A percentile compares a stretch with the other conserved stretches of the same genome.
phyloP scores from a whole-genome alignment of 495 filamentous ascomycete genomes.

The Penicillium ucsense region DNA sequence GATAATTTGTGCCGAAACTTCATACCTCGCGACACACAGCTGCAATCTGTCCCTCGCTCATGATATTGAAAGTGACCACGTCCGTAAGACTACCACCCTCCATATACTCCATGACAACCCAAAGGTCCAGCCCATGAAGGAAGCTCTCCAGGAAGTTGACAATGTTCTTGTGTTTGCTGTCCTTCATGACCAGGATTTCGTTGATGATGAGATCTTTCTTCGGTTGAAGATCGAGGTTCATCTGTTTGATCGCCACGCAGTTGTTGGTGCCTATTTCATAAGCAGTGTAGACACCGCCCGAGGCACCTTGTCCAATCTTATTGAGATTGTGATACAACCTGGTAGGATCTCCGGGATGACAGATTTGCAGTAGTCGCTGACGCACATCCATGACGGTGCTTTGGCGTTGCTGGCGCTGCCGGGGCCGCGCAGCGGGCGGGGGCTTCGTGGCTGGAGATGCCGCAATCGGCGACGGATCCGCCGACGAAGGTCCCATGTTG shows the following conservation, averaged over 20 bases:
- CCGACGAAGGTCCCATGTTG: conserved; percentile 12
- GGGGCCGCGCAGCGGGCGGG: conserved; percentile 55
- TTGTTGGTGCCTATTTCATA: conserved; percentile 74
- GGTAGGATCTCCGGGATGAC: conserved; percentile 78
- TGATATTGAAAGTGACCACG: conserved; percentile 97
- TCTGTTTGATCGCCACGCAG: conserved; percentile 97
- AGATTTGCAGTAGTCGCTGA: conserved; percentile 73
- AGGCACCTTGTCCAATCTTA: conserved; percentile 97
- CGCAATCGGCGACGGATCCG: conserved; percentile 25
- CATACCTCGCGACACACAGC: conserved; percentile 81
- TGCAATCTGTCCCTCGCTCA: conserved; percentile 95
- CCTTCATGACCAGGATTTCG: conserved; percentile 98
- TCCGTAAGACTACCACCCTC: conserved; percentile 96
- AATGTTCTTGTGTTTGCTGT: conserved; percentile 95
- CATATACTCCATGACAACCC: conserved; percentile 99
- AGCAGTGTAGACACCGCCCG: conserved; percentile 89
- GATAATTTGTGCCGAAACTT: conserved; percentile 8
- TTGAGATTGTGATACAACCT: conserved; percentile 77
- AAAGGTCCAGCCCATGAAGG: conserved; percentile 77
- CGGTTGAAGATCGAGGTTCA: conserved; percentile 96
- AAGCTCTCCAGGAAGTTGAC: conserved; percentile 99
- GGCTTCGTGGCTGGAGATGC: conserved; percentile 50
- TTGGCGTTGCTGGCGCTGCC: conserved; percentile 64
- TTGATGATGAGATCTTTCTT: conserved; percentile 99
- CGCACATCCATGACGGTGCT: conserved; percentile 74